Percentiles rank a stretch among this genome's conserved stretches.
Conservation (phyloP, 768 basidiomycete species). For the Lentinula raphanica region DNA sequence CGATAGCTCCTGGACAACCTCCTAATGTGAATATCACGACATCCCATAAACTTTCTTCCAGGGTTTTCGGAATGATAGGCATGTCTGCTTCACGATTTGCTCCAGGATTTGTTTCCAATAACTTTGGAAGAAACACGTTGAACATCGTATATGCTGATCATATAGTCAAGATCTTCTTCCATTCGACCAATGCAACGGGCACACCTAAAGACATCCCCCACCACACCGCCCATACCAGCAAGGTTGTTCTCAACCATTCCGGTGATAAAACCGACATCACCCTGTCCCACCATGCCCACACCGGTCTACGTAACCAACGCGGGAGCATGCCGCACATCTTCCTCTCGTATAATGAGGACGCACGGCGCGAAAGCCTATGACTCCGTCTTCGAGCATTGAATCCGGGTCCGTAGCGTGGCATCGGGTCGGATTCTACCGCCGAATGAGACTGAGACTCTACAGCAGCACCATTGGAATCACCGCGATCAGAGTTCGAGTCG, state of each 20-base stretch:
- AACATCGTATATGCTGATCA: conserved; percentile 80
- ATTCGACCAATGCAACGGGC: conserved; percentile 16
- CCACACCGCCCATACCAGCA: conserved; percentile 80
- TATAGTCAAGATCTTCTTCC: background rate
- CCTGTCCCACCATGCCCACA: conserved; percentile 66
- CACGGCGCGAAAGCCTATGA: background rate
- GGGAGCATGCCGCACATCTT: conserved; percentile 43
- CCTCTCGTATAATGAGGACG: conserved; percentile 41
- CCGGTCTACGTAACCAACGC: conserved; percentile 48
- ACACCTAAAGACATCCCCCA: conserved; percentile 69
- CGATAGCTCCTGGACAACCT: conserved; percentile 80
- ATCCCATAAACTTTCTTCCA: conserved; percentile 72
- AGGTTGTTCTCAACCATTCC: conserved; percentile 71
- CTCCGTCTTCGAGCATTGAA: background rate
- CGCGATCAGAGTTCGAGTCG: background rate
- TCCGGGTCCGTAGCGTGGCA: background rate
- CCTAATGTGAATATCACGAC: conserved; percentile 83
- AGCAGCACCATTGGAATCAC: background rate
- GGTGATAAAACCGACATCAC: conserved; percentile 66
- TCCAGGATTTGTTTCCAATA: conserved; percentile 58
- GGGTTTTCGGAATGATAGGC: conserved; percentile 31
- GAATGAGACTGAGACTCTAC: background rate
- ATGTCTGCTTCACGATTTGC: conserved; percentile 9
- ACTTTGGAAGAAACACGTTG: conserved; percentile 85
- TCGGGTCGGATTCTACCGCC: background rate